Base-by-base conservation (phyloP, 495 filamentous ascomycete genomes). In the Aspergillus mulundensis region DNA sequence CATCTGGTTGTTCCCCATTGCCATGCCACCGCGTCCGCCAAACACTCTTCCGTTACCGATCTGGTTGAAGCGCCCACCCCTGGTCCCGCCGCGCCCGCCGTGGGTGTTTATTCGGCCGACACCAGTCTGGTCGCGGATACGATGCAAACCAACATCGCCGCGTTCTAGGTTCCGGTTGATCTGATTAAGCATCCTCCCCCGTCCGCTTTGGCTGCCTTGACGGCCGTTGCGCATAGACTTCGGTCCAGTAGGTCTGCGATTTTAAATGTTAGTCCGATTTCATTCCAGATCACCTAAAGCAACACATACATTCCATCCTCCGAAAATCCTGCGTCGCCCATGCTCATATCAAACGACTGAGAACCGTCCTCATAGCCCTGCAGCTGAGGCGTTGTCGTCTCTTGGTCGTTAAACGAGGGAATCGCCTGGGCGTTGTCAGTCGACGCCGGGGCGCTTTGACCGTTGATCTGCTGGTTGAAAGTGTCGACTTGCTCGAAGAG, bases 161-260 rank as follows among this genome's bases (percentile, higher is more conserved):
- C 94, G 84, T 59, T 95, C 89, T 84, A 98, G 81, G n/a, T 83
- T 84, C 59, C 87, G 88, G 66, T 89, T 87, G 62, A 97, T 81
- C 57, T 97, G 90, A 50, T 90, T 89, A 52, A 97, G 76, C 74
- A 97, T 84, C 36, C 91, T 84, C 62, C 87, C 89, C 53, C 67
- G 39, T 50, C 87, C 84, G 24, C 76, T 76, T 47, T 67, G 67
- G 55, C n/a, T 12, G 38, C 38, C 38, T 40, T 40, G 38, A 18
- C 71, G 76, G 25, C 80, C 80, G 66, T 88, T 89, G 56, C 94
- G 87, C 95, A 98, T 97, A 5, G 92, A 90, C 70, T 91, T 94
- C 20, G 94, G 94, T 40, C 91, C 94, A 8, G 93, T 97, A 16
- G 94, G 94, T 65, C 92, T 97, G 61, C 45, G 38, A 49, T 48